Evolutionary conservation across 164 flowering plant species (phyloP), one percentile per base, ranked within the genome.

Genomic region (Sedum album): DNA sequence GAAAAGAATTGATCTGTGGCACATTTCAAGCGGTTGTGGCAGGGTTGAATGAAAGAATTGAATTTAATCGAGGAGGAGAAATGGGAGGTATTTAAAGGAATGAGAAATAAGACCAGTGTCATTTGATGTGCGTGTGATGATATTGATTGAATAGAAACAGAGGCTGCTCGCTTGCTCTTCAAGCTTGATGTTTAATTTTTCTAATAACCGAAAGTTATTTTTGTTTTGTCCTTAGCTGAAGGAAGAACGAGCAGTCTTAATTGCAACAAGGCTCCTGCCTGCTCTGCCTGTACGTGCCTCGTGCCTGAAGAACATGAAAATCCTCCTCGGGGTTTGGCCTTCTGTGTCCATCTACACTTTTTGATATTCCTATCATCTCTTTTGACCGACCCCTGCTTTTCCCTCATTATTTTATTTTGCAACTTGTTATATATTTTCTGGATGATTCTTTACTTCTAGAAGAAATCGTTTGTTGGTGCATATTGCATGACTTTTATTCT

Each of bases 161-260:
- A 63, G 66, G 66, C 66, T 36, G 66, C 66, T 33, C 25, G n/a
- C n/a, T n/a, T n/a, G n/a, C n/a, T n/a, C n/a, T 14, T 33, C 17
- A 63, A 33, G 66, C 20, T 63, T 63, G 23, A 7, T 9, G 1
- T 30, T n/a, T 55, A 31, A 55, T 23, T 55, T 55, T 55, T 55
- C 60, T 55, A 49, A 18, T n/a, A 18, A 20, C 21, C 9, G n/a
- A n/a, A 23, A 55, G 31, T 51, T 51, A 0, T 51, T 51, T 55
- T 55, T 55, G 60, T 55, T n/a, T n/a, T n/a, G n/a, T n/a, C 60
- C 10, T 55, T 55, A 20, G 51, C 21, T 51, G 3, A n/a, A 55
- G 31, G 60, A 25, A 25, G 31, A 55, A 55, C 23, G 30, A 53
- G 28, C 28, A 53, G 60, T 53, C 4, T 2, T 25, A 9, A 1